phyloP scores from a whole-genome alignment of 2,329 filamentous ascomycete species.

The Colletotrichum eremochloae region DNA sequence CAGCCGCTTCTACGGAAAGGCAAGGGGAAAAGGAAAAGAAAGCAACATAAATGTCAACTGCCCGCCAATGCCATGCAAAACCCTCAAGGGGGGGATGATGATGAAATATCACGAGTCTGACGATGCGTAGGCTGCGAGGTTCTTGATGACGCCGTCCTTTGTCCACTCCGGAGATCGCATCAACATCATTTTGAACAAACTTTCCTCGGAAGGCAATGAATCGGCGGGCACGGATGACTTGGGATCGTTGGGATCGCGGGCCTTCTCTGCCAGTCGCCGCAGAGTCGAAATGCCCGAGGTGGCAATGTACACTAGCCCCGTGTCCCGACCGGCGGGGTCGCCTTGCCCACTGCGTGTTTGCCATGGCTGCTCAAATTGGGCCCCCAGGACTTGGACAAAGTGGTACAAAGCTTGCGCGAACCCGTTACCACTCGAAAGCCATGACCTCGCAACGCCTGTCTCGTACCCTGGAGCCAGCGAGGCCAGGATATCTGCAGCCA shows the following conservation, averaged over 20 bases:
- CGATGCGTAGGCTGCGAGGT: slow-evolving; percentile 74
- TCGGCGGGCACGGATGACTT: slow-evolving; percentile 67
- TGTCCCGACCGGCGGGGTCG: slow-evolving; percentile 51
- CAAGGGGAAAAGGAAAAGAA: neutral
- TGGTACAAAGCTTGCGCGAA: slow-evolving; percentile 85
- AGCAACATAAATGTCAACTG: neutral
- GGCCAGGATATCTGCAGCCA: slow-evolving; percentile 90
- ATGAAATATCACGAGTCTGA: slow-evolving; percentile 52
- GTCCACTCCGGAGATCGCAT: slow-evolving; percentile 74
- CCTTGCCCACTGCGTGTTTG: slow-evolving; percentile 52
- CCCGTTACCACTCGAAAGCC: slow-evolving; percentile 87
- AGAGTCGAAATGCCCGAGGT: slow-evolving; percentile 77
- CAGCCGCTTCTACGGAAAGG: neutral
- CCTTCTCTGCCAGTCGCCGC: slow-evolving; percentile 77
- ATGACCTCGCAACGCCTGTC: slow-evolving; percentile 77
- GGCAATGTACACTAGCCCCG: slow-evolving; percentile 73
- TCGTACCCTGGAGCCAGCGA: slow-evolving; percentile 81
- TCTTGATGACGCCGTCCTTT: slow-evolving; percentile 75
- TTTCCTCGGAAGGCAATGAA: slow-evolving; percentile 76
- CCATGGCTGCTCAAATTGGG: slow-evolving; percentile 66
- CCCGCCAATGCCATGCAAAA: slow-evolving; percentile 28
- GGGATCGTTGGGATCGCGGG: slow-evolving; percentile 67
- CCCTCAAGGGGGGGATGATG: neutral
- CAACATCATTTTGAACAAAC: slow-evolving; percentile 75
- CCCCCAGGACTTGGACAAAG: slow-evolving; percentile 79